Percentiles rank a stretch among this genome's conserved stretches.
Conservation (phyloP, 805 yeast species). For the Candida fluviatilis region DNA sequence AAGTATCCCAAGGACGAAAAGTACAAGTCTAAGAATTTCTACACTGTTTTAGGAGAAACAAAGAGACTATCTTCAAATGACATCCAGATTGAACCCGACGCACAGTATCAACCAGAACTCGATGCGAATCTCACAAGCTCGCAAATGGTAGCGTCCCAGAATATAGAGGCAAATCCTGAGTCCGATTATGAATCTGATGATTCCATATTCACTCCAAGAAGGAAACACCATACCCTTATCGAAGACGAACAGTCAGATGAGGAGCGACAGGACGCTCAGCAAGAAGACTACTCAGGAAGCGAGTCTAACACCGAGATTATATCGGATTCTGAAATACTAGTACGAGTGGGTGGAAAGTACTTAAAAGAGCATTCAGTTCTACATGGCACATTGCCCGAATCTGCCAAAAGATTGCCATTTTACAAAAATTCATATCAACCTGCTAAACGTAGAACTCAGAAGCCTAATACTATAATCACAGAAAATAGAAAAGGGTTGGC, state of each 20-base stretch:
- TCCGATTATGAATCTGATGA: conserved; percentile 4
- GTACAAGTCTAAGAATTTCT: conserved; percentile 35
- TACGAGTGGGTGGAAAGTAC: conserved; percentile 23
- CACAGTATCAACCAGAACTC: not conserved
- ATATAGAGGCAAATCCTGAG: not conserved
- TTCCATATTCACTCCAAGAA: not conserved
- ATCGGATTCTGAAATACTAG: conserved; percentile 7
- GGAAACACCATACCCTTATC: conserved; percentile 1
- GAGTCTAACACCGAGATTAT: conserved; percentile 1
- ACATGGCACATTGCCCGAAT: conserved; percentile 37
- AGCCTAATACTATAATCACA: not conserved
- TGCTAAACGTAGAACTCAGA: conserved; percentile 1
- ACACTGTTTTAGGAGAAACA: conserved; percentile 29
- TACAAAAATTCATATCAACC: conserved; percentile 11
- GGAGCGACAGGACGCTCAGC: not conserved
- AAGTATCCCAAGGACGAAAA: conserved; percentile 37
- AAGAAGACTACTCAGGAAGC: not conserved
- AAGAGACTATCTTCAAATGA: conserved; percentile 1
- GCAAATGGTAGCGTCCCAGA: not conserved
- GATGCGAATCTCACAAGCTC: not conserved
- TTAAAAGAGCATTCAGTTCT: conserved; percentile 27
- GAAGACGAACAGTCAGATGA: conserved; percentile 9
- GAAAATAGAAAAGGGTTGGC: conserved; percentile 37
- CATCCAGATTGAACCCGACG: not conserved
- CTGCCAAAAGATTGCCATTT: conserved; percentile 29